Conservation (phyloP, 179 eudicot species). For the Vitellaria paradoxa region DNA sequence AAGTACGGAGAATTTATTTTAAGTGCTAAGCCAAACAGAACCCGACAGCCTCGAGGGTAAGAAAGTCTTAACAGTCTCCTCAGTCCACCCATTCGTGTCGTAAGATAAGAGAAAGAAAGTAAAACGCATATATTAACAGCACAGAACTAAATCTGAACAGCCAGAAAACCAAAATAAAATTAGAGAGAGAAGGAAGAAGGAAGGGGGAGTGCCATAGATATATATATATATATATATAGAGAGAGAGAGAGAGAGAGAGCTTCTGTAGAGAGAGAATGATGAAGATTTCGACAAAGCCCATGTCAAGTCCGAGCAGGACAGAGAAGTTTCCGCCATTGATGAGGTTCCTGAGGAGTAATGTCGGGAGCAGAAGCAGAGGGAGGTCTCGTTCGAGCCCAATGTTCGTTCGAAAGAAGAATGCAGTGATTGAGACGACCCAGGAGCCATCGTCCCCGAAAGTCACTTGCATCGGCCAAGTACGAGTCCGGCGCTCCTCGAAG, state of each 20-base stretch:
- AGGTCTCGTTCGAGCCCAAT: constrained; percentile 45
- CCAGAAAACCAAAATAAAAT: no score
- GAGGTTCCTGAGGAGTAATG: constrained; percentile 48
- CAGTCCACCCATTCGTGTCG: not conserved
- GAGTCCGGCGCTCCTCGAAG: constrained; percentile 42
- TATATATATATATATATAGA: not conserved
- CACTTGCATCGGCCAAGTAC: constrained; percentile 78
- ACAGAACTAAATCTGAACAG: not conserved
- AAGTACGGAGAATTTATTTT: not conserved
- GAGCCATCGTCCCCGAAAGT: constrained; percentile 86
- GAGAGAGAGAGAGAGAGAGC: not conserved
- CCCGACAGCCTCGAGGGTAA: not conserved
- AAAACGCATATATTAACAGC: no score
- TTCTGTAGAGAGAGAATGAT: constrained; percentile 1
- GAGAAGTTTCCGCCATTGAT: constrained; percentile 67
- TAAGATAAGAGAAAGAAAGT: not conserved
- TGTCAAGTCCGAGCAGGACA: constrained; percentile 52
- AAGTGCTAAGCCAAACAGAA: not conserved
- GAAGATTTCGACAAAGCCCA: constrained; percentile 39
- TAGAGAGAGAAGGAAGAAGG: no score
- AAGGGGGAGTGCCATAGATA: no score
- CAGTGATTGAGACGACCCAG: constrained; percentile 27
- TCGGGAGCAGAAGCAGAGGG: constrained; percentile 42
- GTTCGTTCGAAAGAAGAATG: constrained; percentile 37
- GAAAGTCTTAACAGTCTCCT: not conserved